A percentile compares a stretch with the other conserved stretches of the same genome.
Conservation (phyloP, 257 asterid species). For the Salvia rosmarinus region DNA sequence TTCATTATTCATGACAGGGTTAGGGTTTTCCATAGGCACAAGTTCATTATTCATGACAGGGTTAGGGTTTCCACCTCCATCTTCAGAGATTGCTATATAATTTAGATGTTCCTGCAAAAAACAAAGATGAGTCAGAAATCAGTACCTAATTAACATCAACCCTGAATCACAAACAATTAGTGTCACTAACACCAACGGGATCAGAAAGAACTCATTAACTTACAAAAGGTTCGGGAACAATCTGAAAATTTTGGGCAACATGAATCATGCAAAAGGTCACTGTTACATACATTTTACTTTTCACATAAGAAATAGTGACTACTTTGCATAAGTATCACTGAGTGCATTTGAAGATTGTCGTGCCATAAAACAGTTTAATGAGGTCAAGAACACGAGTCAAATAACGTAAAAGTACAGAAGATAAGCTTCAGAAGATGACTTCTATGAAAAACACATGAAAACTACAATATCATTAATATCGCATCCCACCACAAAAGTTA, state of each 20-base stretch:
- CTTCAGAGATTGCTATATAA: conserved; percentile 19
- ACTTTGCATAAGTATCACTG: not conserved
- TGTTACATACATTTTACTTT: not conserved
- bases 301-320: not conserved
- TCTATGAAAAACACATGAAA: too few relatives aligned
- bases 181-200: not conserved
- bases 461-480: too few relatives aligned
- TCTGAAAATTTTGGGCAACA: too few relatives aligned
- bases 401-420: too few relatives aligned
- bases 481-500: too few relatives aligned
- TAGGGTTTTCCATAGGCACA: conserved; percentile 53
- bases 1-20: too few relatives aligned
- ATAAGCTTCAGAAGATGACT: too few relatives aligned
- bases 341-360: not conserved
- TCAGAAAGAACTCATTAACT: not conserved
- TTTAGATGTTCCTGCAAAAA: conserved; percentile 29
- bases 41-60: conserved; percentile 51
- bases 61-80: conserved; percentile 52
- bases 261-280: not conserved
- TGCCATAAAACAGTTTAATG: too few relatives aligned
- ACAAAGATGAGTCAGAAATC: not conserved
- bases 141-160: not conserved
- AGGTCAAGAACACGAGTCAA: too few relatives aligned
- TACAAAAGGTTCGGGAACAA: not conserved
- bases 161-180: not conserved